These are phyloP conservation scores for Solanum hybrid DNA, from an alignment of 305 asterid species.

Conservation along the genomic window DNA sequence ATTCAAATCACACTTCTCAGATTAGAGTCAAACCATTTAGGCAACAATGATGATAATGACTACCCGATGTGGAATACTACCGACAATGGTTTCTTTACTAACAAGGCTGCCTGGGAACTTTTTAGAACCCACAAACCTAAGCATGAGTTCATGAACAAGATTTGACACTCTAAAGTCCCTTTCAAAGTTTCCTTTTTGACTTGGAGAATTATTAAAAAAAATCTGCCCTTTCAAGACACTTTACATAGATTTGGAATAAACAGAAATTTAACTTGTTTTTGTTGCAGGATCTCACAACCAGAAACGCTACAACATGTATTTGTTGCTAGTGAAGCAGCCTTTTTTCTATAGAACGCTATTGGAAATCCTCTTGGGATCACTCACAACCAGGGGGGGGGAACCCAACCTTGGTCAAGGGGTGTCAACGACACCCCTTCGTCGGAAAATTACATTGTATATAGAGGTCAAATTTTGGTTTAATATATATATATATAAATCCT, in stretches of 20 bases:
- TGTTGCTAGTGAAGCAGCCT: background rate
- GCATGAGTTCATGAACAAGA: background rate
- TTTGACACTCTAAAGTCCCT: background rate
- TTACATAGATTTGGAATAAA: background rate
- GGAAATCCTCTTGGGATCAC: no score
- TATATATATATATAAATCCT: no score
- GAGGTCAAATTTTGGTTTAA: no score
- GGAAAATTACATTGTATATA: no score
- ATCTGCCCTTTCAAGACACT: background rate
- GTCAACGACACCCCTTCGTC: no score
- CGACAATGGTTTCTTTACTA: no score
- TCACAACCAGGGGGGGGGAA: no score
- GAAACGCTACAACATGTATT: background rate
- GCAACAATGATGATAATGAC: background rate
- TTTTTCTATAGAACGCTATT: background rate
- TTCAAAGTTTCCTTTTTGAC: background rate
- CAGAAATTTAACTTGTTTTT: background rate
- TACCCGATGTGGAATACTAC: background rate
- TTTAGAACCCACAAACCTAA: background rate
- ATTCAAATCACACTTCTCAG: background rate
- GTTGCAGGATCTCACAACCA: background rate
- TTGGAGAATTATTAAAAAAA: background rate
- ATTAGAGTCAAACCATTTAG: background rate
- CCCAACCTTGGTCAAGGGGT: no score
- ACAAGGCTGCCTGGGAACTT: background rate